Conservation (phyloP, 257 asterid genomes). For the Buddleja alternifolia region DNA sequence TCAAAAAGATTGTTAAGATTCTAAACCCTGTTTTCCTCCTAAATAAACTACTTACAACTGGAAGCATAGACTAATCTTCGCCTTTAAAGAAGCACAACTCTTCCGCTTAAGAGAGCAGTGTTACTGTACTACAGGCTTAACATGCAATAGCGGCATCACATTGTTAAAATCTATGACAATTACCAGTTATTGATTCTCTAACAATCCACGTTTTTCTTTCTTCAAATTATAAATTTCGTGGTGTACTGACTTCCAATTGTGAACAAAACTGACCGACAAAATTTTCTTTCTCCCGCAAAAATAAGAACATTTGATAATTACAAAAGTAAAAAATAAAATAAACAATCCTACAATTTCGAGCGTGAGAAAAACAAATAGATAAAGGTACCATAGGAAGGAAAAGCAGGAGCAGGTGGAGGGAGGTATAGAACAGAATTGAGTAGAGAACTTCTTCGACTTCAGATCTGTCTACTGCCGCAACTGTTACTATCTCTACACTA, state of each 20-base stretch:
- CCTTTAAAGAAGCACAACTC: constrained; percentile 1
- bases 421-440: constrained; percentile 32
- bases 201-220: not conserved
- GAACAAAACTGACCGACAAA: constrained; percentile 18
- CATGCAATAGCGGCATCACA: constrained; percentile 22
- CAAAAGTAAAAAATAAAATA: not conserved
- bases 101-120: not conserved
- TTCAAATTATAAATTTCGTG: constrained; percentile 6
- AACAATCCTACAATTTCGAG: constrained; percentile 6
- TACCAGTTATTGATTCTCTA: not conserved
- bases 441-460: constrained; percentile 36
- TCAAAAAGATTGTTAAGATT: constrained; percentile 10
- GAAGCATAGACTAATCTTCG: constrained; percentile 24
- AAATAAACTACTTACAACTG: constrained; percentile 10
- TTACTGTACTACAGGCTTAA: not conserved
- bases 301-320: constrained; percentile 11
- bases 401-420: constrained; percentile 28
- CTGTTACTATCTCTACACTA: constrained; percentile 27
- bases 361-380: not conserved
- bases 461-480: constrained; percentile 45
- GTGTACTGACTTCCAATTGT: constrained; percentile 17
- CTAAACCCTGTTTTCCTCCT: constrained; percentile 19
- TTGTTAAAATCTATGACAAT: constrained; percentile 21
- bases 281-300: not conserved
- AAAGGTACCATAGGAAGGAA: constrained; percentile 35